Evolutionary conservation across 805 yeast species (phyloP), one percentile per base, ranked within the genome.

Genomic region (Ascoidea asiatica): DNA sequence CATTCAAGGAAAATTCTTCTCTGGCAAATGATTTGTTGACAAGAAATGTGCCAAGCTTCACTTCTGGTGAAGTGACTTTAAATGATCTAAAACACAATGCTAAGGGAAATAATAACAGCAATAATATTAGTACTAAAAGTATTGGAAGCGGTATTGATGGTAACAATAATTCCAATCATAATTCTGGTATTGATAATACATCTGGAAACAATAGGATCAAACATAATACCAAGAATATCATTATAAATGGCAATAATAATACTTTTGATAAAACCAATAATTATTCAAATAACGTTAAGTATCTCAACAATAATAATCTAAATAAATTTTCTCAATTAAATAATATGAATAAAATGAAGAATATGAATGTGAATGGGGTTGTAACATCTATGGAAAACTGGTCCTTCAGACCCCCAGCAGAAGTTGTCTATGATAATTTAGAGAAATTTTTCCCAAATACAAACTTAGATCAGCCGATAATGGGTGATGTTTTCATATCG

Each of bases 391-490:
- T 18, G 33, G 66, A 46, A 21, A 64, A 63, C 45, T 76, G 80
- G 86, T 79, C 81, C 5, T 81, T 92, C 15, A 77, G 99, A 58
- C 99, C 99, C 2, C 88, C 97, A 0, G 82, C 95, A 1, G 97
- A 90, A 56, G 94, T 85, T 38, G 81, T 92, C 23, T 92, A 89
- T 58, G 86, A 87, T 45, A 89, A 92, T 54, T 72, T 92, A 49
- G 99, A 92, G 52, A 75, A 76, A 55, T 92, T 84, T 58, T 92
- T 92, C 68, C 98, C 98, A 0, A 73, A 83, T 53, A 79, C 97
- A 0, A 90, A 90, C 61, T 70, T 92, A 48, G 99, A 92, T 58
- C 83, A 81, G 53, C 95, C 97, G 2, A 86, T 92, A 33, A 75
- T 90, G 20, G 77, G 75, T 49, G 95, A 83, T 50, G 77, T 82